These are phyloP conservation scores for Aspergillus olivimuriae DNA, from an alignment of 495 filamentous ascomycete species.

Conservation along the genomic window DNA sequence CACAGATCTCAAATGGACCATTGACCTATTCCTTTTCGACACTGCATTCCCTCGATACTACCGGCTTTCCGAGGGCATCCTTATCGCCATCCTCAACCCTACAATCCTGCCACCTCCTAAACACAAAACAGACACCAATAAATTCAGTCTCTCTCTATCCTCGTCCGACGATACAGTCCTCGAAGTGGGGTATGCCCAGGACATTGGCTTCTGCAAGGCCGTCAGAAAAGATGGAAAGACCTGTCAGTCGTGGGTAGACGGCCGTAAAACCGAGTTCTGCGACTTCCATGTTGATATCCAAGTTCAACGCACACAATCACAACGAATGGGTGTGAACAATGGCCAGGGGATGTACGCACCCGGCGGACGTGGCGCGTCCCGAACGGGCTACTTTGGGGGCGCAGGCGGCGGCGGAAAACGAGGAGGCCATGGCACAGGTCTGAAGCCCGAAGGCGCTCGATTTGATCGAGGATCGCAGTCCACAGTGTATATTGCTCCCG, in stretches of 20 bases:
- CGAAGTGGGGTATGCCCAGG: constrained; percentile 78
- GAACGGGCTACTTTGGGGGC: constrained; percentile 42
- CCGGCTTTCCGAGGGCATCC: constrained; percentile 77
- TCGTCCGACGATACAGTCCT: constrained; percentile 82
- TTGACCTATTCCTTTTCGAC: constrained; percentile 90
- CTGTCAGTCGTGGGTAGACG: constrained; percentile 83
- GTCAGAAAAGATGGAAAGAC: constrained; percentile 75
- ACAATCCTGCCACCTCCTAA: constrained; percentile 78
- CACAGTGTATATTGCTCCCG: constrained; percentile 50
- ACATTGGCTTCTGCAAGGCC: constrained; percentile 83
- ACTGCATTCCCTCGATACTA: constrained; percentile 86
- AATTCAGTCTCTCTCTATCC: constrained; percentile 76
- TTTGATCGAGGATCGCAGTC: constrained; percentile 57
- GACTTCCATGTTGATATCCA: constrained; percentile 84
- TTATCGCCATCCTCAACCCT: constrained; percentile 93
- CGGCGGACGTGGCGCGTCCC: constrained; percentile 36
- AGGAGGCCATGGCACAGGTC: constrained; percentile 26
- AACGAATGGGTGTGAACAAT: constrained; percentile 76
- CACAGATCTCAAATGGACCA: constrained; percentile 82
- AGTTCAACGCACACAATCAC: constrained; percentile 60
- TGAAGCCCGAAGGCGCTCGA: constrained; percentile 40
- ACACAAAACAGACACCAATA: constrained; percentile 63
- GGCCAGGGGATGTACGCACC: constrained; percentile 41
- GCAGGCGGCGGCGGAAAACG: constrained; percentile 34
- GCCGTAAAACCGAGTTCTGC: constrained; percentile 81